These are phyloP conservation scores for Phytophthora ohioensis DNA, from an alignment of 352 stramenopile genomes.

Conservation along the genomic window DNA sequence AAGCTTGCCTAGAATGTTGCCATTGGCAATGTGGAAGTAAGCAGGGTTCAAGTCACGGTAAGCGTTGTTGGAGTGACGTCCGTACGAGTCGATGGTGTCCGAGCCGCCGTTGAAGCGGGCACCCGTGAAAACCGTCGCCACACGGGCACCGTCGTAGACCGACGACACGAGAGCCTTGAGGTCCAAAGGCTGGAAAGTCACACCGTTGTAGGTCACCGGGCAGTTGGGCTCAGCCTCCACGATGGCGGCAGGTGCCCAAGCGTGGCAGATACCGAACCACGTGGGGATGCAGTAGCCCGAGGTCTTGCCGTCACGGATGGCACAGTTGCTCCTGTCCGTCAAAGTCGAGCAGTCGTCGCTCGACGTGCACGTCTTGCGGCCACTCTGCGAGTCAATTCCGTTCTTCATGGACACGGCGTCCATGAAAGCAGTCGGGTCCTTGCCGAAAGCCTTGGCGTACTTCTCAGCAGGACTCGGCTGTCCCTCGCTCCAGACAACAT, in stretches of 20 bases:
- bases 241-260: slow-evolving; percentile 50
- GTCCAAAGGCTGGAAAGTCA: slow-evolving; percentile 52
- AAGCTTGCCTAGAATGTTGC: slow-evolving; percentile 53
- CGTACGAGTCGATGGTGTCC: slow-evolving; percentile 45
- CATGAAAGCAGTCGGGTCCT: slow-evolving; percentile 46
- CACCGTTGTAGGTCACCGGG: slow-evolving; percentile 45
- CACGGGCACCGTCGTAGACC: slow-evolving; percentile 44
- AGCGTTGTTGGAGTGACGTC: slow-evolving; percentile 45
- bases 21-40: slow-evolving; percentile 53
- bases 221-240: slow-evolving; percentile 53
- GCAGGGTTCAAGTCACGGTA: slow-evolving; percentile 57
- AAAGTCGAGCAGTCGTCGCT: slow-evolving; percentile 36
- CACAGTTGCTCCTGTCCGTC: slow-evolving; percentile 37
- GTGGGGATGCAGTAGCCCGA: slow-evolving; percentile 54
- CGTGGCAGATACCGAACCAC: slow-evolving; percentile 63
- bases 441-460: slow-evolving; percentile 55
- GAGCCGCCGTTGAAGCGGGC: slow-evolving; percentile 42
- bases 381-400: slow-evolving; percentile 42
- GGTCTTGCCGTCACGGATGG: slow-evolving; percentile 38
- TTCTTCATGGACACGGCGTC: slow-evolving; percentile 44
- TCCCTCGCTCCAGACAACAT: slow-evolving; percentile 45
- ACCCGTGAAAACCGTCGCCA: slow-evolving; percentile 52
- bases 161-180: slow-evolving; percentile 52
- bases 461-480: slow-evolving; percentile 51
- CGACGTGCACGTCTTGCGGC: slow-evolving; percentile 33